A percentile compares a stretch with the other conserved stretches of the same genome.
These are phyloP conservation scores for Funneliformis geosporum DNA, from an alignment of 192 early-diverging fungal species.

Conservation along the genomic window DNA sequence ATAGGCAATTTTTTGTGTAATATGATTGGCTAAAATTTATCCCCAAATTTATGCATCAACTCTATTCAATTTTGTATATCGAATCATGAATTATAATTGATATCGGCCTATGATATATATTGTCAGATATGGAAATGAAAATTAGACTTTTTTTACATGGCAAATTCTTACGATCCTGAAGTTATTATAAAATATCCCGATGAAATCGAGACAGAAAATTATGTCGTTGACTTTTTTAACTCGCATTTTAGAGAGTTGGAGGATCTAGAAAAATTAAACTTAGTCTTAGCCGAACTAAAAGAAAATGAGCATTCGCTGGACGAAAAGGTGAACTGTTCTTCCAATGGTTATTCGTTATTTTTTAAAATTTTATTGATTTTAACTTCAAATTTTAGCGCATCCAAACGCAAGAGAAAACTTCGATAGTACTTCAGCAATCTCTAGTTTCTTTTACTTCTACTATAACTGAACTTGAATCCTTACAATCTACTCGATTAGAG, in stretches of 20 bases:
- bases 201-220: constrained; percentile 21
- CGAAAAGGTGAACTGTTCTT: constrained; percentile 34
- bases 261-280: constrained; percentile 41
- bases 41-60: too few species aligned
- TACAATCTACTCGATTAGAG: constrained; percentile 25
- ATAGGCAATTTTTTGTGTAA: too few species aligned
- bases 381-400: background rate
- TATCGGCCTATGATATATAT: too few species aligned
- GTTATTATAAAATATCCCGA: constrained; percentile 20
- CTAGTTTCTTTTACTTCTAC: constrained; percentile 14
- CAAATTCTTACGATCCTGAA: background rate
- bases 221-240: constrained; percentile 45
- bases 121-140: too few species aligned
- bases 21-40: too few species aligned
- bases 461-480: constrained; percentile 16
- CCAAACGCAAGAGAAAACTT: background rate
- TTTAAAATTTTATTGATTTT: background rate
- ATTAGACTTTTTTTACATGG: too few species aligned
- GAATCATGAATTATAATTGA: too few species aligned
- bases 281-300: constrained; percentile 28
- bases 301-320: constrained; percentile 19
- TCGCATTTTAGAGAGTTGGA: constrained; percentile 38
- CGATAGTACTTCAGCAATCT: background rate
- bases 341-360: background rate
- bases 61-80: too few species aligned